Percentiles rank a stretch among this genome's conserved stretches.
Evolutionary conservation across 2,329 filamentous ascomycete species (phyloP).

Genomic region (Balansia obtecta): DNA sequence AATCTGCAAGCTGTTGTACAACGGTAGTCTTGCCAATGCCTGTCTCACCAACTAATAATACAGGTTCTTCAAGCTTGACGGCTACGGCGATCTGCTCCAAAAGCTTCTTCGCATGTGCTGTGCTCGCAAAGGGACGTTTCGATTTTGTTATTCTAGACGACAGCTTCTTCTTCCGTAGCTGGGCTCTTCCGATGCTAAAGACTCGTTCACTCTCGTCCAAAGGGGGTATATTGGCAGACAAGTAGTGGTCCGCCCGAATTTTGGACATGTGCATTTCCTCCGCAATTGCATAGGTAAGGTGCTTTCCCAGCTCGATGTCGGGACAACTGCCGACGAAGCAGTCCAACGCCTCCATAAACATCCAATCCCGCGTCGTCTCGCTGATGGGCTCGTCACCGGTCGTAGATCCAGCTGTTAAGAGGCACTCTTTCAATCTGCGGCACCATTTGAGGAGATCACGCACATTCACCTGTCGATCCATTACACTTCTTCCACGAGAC

Average conservation of each 20-base stretch:
- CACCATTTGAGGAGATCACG: constrained; percentile 90
- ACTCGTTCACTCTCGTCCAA: constrained; percentile 48
- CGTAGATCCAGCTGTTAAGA: constrained; percentile 48
- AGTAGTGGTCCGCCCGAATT: constrained; percentile 66
- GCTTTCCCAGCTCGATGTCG: constrained; percentile 45
- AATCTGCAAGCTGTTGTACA: constrained; percentile 79
- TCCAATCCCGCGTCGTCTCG: constrained; percentile 64
- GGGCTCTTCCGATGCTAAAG: constrained; percentile 54
- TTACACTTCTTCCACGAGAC: constrained; percentile 27
- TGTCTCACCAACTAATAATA: constrained; percentile 94
- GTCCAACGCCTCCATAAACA: constrained; percentile 88
- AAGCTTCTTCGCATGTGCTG: constrained; percentile 68
- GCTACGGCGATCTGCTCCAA: constrained; percentile 82
- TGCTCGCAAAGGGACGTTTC: constrained; percentile 71
- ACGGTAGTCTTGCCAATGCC: constrained; percentile 97
- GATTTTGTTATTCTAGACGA: constrained; percentile 37
- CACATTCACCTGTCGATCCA: constrained; percentile 47
- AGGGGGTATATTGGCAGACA: constrained; percentile 58
- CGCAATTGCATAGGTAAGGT: constrained; percentile 59
- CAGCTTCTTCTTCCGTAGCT: constrained; percentile 43
- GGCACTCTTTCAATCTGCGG: constrained; percentile 55
- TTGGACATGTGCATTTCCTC: constrained; percentile 79
- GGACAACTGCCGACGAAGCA: constrained; percentile 79
- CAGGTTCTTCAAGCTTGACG: constrained; percentile 72
- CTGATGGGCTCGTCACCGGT: constrained; percentile 57